A percentile compares a stretch with the other conserved stretches of the same genome.
phyloP scores from a whole-genome alignment of 306 rosid species.

The Nissolia schottii region DNA sequence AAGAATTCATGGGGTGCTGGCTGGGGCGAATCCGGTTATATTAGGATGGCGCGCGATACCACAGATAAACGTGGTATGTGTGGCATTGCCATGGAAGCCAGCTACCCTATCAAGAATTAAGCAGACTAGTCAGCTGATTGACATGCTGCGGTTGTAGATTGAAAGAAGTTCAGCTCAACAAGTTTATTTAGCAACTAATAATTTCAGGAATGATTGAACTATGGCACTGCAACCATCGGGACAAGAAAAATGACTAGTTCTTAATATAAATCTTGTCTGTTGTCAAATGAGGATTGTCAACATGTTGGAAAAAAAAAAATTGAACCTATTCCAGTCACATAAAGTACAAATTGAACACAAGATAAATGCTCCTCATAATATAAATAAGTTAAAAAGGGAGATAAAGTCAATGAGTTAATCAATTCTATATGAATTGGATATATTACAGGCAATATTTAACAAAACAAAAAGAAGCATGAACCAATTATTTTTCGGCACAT shows the following conservation, averaged over 20 bases:
- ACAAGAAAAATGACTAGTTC: background rate
- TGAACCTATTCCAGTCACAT: background rate
- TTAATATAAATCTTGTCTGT: background rate
- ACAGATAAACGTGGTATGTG: conserved; percentile 39
- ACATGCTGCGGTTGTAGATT: background rate
- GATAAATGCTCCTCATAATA: background rate
- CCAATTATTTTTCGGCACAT: too few species aligned
- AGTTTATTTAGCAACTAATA: background rate
- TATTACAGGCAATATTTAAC: background rate
- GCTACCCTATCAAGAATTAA: conserved; percentile 52
- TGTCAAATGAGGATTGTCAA: background rate
- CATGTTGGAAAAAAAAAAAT: background rate
- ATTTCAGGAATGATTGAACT: background rate
- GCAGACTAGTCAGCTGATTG: conserved; percentile 5
- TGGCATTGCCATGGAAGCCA: conserved; percentile 68
- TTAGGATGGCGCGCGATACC: conserved; percentile 41
- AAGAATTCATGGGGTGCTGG: conserved; percentile 69
- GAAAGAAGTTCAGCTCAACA: conserved; percentile 5
- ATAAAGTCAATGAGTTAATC: too few species aligned
- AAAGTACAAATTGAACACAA: background rate
- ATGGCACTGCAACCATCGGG: background rate
- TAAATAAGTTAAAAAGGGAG: too few species aligned
- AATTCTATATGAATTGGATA: background rate
- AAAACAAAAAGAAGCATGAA: background rate
- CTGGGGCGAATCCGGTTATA: conserved; percentile 80